Base-by-base conservation (phyloP, 306 rosid species). In the Psophocarpus tetragonolobus region DNA sequence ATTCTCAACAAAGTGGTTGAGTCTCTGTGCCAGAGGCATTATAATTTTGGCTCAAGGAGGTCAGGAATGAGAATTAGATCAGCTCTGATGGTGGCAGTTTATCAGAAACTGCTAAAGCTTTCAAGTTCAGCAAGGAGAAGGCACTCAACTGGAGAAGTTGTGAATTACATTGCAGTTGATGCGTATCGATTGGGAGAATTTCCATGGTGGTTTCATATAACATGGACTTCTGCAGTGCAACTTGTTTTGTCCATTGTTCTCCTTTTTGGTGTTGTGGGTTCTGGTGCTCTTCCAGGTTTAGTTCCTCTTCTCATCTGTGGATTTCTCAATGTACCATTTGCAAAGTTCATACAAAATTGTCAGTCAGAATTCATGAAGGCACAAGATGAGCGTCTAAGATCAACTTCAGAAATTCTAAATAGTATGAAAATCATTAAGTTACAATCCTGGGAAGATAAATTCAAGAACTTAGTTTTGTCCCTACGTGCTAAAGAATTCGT, bases 231-330 rank as follows among this genome's bases (percentile, higher is more conserved):
- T 6, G 39, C 18, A 29, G 39, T 60, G 39, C 67, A 60, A 30
- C 13, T 60, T 60, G 12, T 60, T 60, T 29, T 30, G 41, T 29
- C 67, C 11, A 15, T 60, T 32, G 11, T 29, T 29, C 12, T 60
- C 67, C 67, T 60, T 29, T 60, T 60, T 1, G 3, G 67, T 60
- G 23, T 60, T 27, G 67, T 60, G 6, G 67, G 67, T 29, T 11
- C 23, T 6, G 67, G 67, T 60, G 67, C 67, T 60, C 67, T 60
- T 30, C 67, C 41, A 14, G 41, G 67, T 29, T 60, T 60, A 60
- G 41, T 60, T 12, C 67, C 67, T 60, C 67, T 60, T 60, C 67
- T 60, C 67, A 60, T 60, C 5, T 60, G 67, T 60, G 67, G 67
- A 30, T 12, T 60, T 60, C 67, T 60, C 41, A 60, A 60, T 15